These are phyloP conservation scores for Aureobasidium namibiae DNA, from an alignment of 2,329 filamentous ascomycete genomes.

Conservation along the genomic window DNA sequence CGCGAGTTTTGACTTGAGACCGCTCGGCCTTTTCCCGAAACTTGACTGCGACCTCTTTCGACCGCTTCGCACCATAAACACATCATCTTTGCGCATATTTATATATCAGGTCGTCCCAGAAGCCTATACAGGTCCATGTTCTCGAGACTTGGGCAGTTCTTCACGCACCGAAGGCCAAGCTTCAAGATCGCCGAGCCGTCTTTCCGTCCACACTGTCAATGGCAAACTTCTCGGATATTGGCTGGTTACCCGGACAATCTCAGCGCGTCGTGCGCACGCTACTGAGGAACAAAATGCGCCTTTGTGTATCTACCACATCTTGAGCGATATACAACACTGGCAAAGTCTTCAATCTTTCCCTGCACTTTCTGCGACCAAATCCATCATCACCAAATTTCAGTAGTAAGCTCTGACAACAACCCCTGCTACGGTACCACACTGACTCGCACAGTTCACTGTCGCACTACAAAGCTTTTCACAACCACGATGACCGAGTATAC, in stretches of 20 bases:
- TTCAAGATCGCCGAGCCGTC: not conserved
- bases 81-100: not conserved
- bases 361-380: not conserved
- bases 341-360: not conserved
- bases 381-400: not conserved
- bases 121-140: not conserved
- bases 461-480: not conserved
- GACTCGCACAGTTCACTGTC: not conserved
- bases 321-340: not conserved
- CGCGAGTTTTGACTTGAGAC: not conserved
- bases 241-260: not conserved
- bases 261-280: not conserved
- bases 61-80: not conserved
- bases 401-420: not conserved
- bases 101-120: not conserved
- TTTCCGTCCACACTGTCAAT: not conserved
- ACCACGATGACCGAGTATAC: not conserved
- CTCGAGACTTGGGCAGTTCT: not conserved
- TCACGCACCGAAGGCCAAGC: not conserved
- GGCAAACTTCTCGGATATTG: not conserved
- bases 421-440: not conserved
- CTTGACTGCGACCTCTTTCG: not conserved
- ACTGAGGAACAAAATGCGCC: not conserved
- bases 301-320: not conserved
- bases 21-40: not conserved